Base-by-base conservation (phyloP, 202 grass and related monocot genomes). In the Setaria viridis region DNA sequence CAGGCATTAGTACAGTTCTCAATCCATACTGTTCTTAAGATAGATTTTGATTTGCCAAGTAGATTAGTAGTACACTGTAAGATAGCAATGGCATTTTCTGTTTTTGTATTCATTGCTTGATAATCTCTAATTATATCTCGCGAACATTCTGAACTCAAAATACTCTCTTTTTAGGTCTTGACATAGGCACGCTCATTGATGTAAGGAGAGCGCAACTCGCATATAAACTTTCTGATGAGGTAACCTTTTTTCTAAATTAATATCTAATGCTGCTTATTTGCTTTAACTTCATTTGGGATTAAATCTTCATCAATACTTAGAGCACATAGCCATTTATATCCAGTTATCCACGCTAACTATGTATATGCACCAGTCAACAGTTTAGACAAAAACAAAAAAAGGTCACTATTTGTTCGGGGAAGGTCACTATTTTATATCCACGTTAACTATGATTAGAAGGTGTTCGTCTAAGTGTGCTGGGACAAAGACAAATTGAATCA, bases 221-320 rank as follows among this genome's bases (percentile, higher is more conserved):
- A 11, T 96, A 90, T 77, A 92, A 83, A 91, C 94, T 96, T 80
- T 97, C 97, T 89, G 94, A 99, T 54, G 93, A 99, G 90, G 97
- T 96, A 94, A 83, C 25, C 48, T n/a, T 80, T 87, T 64, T 30
- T 11, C 47, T 47, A 81, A 86, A 14, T 47, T 78, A 86, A 34
- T 48, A 6, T 70, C 35, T 74, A 48, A 8, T 55, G 37, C 37
- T 30, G 42, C 32, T 33, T 29, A 59, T 76, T 72, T 91, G 30
- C 54, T 85, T 58, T 46, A 67, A 34, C 73, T 84, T 67, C 30
- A 35, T 84, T 88, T 67, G 53, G 17, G 62, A 12, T 71, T 56
- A 30, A 16, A 65, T 65, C 25, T 67, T 81, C 54, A 59, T 63
- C 56, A 88, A 39, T 76, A 71, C 47, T 17, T 50, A 32, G 56